Conservation (phyloP, 2,329 filamentous ascomycete genomes). For the Knufia petricola region DNA sequence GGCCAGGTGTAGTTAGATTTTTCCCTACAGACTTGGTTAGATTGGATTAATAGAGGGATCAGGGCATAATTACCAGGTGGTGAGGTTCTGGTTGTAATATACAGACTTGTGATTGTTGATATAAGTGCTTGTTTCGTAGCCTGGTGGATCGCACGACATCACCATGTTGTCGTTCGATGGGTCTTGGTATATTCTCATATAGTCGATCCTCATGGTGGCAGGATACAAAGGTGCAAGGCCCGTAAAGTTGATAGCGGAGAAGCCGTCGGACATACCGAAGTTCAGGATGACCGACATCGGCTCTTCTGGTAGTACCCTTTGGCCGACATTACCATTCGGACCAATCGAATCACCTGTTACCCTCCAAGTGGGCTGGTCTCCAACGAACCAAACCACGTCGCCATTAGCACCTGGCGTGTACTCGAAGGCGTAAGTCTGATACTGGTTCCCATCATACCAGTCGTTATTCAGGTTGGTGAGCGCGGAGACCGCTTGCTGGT, state of each 20-base stretch:
- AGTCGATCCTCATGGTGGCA: conserved; percentile 58
- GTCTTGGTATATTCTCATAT: conserved; percentile 61
- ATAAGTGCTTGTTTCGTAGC: conserved; percentile 58
- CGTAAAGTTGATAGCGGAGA: conserved; percentile 51
- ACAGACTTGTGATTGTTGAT: conserved; percentile 52
- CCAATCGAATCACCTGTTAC: conserved; percentile 50
- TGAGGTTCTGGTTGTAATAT: conserved; percentile 56
- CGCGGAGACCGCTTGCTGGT: conserved; percentile 54
- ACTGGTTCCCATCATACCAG: conserved; percentile 57
- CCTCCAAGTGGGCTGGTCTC: conserved; percentile 51
- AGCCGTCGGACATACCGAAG: conserved; percentile 60
- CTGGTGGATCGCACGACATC: conserved; percentile 58
- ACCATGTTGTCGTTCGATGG: conserved; percentile 39
- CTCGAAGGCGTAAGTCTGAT: conserved; percentile 55
- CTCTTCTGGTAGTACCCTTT: conserved; percentile 55
- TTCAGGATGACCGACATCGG: conserved; percentile 60
- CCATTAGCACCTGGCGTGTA: conserved; percentile 52
- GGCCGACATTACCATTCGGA: conserved; percentile 60
- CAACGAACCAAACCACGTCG: conserved; percentile 60
- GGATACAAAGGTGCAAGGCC: conserved; percentile 49
- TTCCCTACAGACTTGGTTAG: conserved; percentile 28
- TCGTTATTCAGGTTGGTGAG: conserved; percentile 54
- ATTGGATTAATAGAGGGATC: background rate
- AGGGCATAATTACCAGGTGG: conserved; percentile 45
- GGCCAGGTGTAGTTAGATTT: conserved; percentile 50